Evolutionary conservation across 331 rosid species (phyloP).

Genomic region (Phaseolus coccineus): DNA sequence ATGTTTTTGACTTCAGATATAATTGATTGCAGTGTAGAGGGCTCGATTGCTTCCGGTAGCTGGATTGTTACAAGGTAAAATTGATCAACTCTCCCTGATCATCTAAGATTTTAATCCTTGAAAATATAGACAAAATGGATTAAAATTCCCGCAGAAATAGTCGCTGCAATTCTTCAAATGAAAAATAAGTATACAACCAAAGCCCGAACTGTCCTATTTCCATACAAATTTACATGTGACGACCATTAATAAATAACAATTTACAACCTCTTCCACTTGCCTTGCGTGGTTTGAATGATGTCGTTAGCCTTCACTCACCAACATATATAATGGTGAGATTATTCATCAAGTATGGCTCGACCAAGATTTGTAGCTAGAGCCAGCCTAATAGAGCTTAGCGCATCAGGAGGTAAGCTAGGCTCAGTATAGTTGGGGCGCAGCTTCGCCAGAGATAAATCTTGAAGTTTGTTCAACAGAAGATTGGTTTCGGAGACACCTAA

Average conservation of each 20-base stretch:
- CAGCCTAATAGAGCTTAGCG: constrained; percentile 71
- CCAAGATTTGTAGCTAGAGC: constrained; percentile 93
- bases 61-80: no score
- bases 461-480: constrained; percentile 82
- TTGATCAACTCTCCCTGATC: neutral
- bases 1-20: no score
- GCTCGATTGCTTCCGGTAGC: no score
- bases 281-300: neutral
- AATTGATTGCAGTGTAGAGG: no score
- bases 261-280: constrained; percentile 29
- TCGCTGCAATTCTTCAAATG: constrained; percentile 7
- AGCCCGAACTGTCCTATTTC: constrained; percentile 19
- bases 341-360: constrained; percentile 84
- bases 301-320: neutral
- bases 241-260: neutral
- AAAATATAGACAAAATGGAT: neutral
- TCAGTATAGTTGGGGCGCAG: constrained; percentile 69
- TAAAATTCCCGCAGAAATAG: constrained; percentile 3
- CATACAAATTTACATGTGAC: constrained; percentile 41
- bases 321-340: constrained; percentile 24
- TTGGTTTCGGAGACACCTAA: constrained; percentile 75
- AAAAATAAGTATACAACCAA: constrained; percentile 8
- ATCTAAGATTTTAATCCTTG: neutral
- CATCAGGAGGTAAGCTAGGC: constrained; percentile 66
- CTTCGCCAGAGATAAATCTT: constrained; percentile 81